phyloP scores from a whole-genome alignment of 2,329 filamentous ascomycete species.

The Cladophialophora exuberans region DNA sequence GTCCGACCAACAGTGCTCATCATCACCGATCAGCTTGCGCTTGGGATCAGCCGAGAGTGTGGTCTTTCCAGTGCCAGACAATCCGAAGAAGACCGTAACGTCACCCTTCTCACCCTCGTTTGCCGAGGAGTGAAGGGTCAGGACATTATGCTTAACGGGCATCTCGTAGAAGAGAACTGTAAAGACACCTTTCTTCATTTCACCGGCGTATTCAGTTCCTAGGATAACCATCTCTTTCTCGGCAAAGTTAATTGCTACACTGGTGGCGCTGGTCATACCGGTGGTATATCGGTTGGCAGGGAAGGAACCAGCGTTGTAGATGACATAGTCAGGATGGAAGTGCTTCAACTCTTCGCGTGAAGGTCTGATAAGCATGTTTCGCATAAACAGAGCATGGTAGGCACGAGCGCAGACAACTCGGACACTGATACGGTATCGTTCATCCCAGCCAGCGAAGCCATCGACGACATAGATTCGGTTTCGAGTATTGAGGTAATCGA shows the following conservation, averaged over 20 bases:
- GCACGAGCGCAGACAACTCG: conserved; percentile 97
- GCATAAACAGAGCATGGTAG: conserved; percentile 99
- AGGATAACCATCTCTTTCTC: conserved; percentile 99
- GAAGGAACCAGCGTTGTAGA: conserved; percentile 99
- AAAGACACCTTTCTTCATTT: conserved; percentile 99
- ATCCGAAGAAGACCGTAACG: conserved; percentile 98
- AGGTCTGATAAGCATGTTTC: conserved; percentile 99
- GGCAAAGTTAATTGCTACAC: conserved; percentile 97
- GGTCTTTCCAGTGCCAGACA: conserved; percentile 98
- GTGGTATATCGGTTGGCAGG: conserved; percentile 97
- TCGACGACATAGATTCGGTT: conserved; percentile 99
- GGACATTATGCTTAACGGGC: conserved; percentile 98
- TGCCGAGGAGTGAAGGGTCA: conserved; percentile 97
- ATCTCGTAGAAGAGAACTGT: conserved; percentile 99
- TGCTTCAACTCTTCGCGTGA: conserved; percentile 87
- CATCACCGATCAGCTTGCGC: conserved; percentile 93
- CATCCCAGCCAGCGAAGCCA: conserved; percentile 96
- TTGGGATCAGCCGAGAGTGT: conserved; percentile 96
- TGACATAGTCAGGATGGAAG: conserved; percentile 99
- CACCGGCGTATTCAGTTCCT: conserved; percentile 96
- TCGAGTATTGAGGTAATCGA: conserved; percentile 98
- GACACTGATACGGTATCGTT: conserved; percentile 96
- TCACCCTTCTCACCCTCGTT: conserved; percentile 95
- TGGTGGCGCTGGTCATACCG: conserved; percentile 98
- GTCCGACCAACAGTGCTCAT: conserved; percentile 99